Conservation (phyloP, 2,329 filamentous ascomycete genomes). For the Calycina marina region DNA sequence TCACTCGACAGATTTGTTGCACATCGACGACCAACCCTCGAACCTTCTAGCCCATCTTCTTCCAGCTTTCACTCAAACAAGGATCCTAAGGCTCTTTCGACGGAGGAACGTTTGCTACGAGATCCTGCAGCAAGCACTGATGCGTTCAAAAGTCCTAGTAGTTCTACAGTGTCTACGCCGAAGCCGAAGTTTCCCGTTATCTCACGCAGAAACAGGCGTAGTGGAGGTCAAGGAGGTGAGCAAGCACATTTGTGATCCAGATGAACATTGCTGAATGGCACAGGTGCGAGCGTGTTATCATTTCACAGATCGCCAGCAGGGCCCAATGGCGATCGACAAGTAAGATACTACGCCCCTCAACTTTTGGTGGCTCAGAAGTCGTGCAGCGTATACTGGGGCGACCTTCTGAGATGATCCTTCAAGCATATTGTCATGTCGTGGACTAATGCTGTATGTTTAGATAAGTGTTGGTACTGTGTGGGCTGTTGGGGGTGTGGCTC, state of each 20-base stretch:
- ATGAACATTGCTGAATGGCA: no score
- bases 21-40: constrained; percentile 26
- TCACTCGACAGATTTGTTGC: constrained; percentile 45
- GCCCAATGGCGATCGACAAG: constrained; percentile 18
- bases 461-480: constrained; percentile 58
- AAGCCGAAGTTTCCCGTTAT: constrained; percentile 6
- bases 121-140: constrained; percentile 30
- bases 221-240: constrained; percentile 13
- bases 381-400: no score
- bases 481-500: constrained; percentile 58
- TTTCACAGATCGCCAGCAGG: constrained; percentile 18
- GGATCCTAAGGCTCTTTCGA: constrained; percentile 28
- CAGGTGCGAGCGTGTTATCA: constrained; percentile 19
- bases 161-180: constrained; percentile 14
- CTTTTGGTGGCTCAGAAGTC: no score
- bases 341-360: no score
- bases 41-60: constrained; percentile 21
- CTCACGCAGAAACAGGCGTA: constrained; percentile 12
- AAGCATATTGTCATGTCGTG: no score
- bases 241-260: constrained; percentile 2
- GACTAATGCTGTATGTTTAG: no score
- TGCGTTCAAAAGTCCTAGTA: constrained; percentile 33
- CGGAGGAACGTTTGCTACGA: constrained; percentile 31
- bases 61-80: constrained; percentile 38
- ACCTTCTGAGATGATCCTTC: no score